Conservation (phyloP, 2,329 filamentous ascomycete species). For the Drechslera avenae region DNA sequence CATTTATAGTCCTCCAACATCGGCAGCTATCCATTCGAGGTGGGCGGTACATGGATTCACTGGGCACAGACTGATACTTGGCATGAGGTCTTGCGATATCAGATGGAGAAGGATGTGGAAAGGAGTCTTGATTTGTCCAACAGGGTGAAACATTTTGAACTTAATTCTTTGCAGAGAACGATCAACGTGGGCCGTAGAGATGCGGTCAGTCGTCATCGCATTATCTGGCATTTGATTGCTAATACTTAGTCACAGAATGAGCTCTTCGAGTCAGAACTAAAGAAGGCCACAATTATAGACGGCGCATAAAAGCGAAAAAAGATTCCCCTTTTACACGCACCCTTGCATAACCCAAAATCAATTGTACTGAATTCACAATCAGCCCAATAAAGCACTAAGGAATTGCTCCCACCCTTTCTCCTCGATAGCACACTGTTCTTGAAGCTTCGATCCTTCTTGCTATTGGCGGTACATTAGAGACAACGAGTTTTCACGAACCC, state of each 20-base stretch:
- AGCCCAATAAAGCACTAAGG: conserved; percentile 50
- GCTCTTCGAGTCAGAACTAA: conserved; percentile 32
- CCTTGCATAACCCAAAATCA: conserved; percentile 17
- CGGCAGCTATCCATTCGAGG: conserved; percentile 44
- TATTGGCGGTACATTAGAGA: conserved; percentile 52
- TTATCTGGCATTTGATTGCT: not conserved
- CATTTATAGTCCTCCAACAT: conserved; percentile 51
- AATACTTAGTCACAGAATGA: conserved; percentile 23
- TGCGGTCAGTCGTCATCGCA: conserved; percentile 30
- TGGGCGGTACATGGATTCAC: conserved; percentile 52
- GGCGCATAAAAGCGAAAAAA: conserved; percentile 46
- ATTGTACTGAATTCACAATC: conserved; percentile 32
- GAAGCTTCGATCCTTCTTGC: conserved; percentile 53
- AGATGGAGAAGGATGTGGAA: conserved; percentile 41
- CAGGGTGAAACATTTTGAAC: conserved; percentile 52
- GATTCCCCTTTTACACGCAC: conserved; percentile 51
- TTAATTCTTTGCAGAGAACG: conserved; percentile 39
- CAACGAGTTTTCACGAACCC: conserved; percentile 55
- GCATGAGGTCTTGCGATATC: conserved; percentile 54
- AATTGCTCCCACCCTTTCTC: conserved; percentile 50
- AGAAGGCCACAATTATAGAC: conserved; percentile 56
- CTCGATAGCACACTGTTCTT: conserved; percentile 49
- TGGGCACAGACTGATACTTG: conserved; percentile 28
- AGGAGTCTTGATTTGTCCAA: conserved; percentile 49
- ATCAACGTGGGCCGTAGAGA: conserved; percentile 51